Evolutionary conservation across 176 grass and related monocot genomes (phyloP), one percentile per base, ranked within the genome.

Genomic region (Dactylis glomerata): DNA sequence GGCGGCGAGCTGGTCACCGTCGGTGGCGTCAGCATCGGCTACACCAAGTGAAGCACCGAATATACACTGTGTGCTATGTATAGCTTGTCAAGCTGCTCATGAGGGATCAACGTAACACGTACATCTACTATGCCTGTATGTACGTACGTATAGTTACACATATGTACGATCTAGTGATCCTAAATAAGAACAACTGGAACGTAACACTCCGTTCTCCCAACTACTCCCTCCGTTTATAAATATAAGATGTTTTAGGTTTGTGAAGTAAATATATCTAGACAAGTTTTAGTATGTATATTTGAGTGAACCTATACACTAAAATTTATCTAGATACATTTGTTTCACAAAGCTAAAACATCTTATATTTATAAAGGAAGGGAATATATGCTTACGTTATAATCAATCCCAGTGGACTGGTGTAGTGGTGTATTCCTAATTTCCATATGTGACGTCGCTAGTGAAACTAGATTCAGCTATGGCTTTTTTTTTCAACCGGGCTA

Each of bases 11-110:
- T 17, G 23, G 85, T 83, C 74, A 86, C 80, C 12, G 57, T 97
- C 7, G 80, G 33, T 9, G 79, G 87, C 28, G 67, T 94, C 79
- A 55, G 82, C 0, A 90, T 97, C 61, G 63, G n/a, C 26, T 91
- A 91, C n/a, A 15, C 44, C 0, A 74, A 86, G 70, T 91, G 83
- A 88, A 85, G 65, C 26, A 80, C 2, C 26, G 17, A 45, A 16
- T 22, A 33, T 75, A 42, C 22, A 37, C 17, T 2, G 15, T 30
- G 26, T 20, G 62, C 6, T 36, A 50, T 50, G 30, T 20, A 36
- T 20, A 33, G 0, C 71, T 74, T 0, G 0, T 13, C 23, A 73
- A 73, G n/a, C 0, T 16, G 68, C 67, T 8, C 5, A 44, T 71
- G 10, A 71, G 68, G 2, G 17, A 37, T 37, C 65, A 16, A 8